Base-by-base conservation (phyloP, 208 protist genomes). In the Wallacemonas collosoma region DNA sequence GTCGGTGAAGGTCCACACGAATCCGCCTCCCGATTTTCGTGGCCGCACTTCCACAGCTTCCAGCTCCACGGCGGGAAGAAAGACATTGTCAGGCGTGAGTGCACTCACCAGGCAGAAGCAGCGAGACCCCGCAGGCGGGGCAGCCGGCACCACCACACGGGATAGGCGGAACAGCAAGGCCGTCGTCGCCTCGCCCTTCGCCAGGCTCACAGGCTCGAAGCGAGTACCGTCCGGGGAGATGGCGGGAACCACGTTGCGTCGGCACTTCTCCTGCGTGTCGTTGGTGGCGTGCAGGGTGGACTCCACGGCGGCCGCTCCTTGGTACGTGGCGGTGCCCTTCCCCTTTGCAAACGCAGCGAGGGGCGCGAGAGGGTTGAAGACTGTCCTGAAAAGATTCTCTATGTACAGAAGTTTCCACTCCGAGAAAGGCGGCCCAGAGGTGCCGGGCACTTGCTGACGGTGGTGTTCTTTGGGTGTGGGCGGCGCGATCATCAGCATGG, bases 51-150 rank as follows among this genome's bases (percentile, higher is more conserved):
- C 57, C 2, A 45, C 43, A 36, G 85, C 85, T 14, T 85, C 85
- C 43, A 93, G 76, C 56, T 82, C 68, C 2, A 91, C 67, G 1
- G 90, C 79, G 2, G 86, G 80, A 40, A 93, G 68, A 69, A 90
- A 93, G 2, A 86, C 83, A 6, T 78, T 80, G n/a, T 72, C 62
- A 1, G 57, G n/a, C 11, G 82, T 82, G 26, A 82, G 60, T 12
- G 77, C 86, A 75, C 88, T 93, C 7, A 95, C 73, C 11, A 93
- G 83, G 58, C 90, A 93, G 63, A 90, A 95, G 70, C 84, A 91
- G 12, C 77, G 71, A 11, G 85, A 75, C 43, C 68, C 50, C 3
- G 55, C 38, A 17, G 82, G 87, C 7, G 80, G 61, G 26, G 41
- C 44, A 26, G 64, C 78, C 9, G 72, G 71, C 35, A 92, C 73